Conservation (phyloP, 441 rosid species). For the Pelargonium fulgidum region DNA sequence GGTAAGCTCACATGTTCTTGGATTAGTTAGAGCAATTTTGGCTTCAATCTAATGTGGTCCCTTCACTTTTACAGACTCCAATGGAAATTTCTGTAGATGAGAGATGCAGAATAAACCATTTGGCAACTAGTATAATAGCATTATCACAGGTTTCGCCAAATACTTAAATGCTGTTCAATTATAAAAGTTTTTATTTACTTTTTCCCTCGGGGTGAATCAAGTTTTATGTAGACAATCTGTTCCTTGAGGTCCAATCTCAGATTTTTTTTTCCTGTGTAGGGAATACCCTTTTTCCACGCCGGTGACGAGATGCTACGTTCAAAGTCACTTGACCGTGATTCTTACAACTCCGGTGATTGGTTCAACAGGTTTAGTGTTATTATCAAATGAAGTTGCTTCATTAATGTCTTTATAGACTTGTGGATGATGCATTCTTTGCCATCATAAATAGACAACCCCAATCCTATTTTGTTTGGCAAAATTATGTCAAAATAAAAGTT, state of each 20-base stretch:
- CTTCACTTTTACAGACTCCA: constrained; percentile 51
- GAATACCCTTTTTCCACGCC: constrained; percentile 90
- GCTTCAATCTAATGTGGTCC: constrained; percentile 21
- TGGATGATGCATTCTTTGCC: not conserved
- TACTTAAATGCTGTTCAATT: not conserved
- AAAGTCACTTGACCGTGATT: constrained; percentile 95
- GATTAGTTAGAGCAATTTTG: constrained; percentile 12
- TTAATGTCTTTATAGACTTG: constrained; percentile 12
- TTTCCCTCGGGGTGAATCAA: not conserved
- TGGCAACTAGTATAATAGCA: constrained; percentile 76
- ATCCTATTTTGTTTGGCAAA: constrained; percentile 13
- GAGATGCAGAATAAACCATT: constrained; percentile 81
- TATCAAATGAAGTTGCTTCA: constrained; percentile 15
- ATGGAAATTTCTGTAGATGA: constrained; percentile 62
- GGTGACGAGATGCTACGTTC: constrained; percentile 97
- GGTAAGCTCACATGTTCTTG: constrained; percentile 35
- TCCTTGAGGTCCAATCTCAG: not conserved
- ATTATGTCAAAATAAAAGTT: constrained; percentile 17
- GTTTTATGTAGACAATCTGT: not conserved
- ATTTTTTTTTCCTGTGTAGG: constrained; percentile 31
- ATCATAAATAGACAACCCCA: not conserved
- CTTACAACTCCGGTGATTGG: constrained; percentile 99
- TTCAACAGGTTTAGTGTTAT: constrained; percentile 64
- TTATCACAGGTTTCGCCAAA: constrained; percentile 55
- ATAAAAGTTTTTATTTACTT: not conserved